Evolutionary conservation across 2,329 filamentous ascomycete genomes (phyloP), one percentile per base, ranked within the genome.

Genomic region (Penicillium italicum): DNA sequence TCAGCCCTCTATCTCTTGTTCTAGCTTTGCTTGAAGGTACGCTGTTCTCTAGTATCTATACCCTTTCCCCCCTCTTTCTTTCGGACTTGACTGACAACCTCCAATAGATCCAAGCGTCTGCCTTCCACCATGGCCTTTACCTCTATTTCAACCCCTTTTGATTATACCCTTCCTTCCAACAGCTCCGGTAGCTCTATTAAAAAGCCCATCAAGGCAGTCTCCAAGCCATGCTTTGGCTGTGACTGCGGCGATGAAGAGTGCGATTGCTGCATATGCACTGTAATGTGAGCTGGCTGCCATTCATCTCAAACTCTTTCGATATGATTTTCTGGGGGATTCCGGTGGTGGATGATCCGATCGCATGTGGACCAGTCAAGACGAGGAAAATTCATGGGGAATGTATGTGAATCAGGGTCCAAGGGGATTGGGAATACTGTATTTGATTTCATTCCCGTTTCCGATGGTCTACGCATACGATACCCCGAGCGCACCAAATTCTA

Each of bases 201-300:
- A 43, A 73, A 72, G 50, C 72, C 73, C 16, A 72, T 75, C 59
- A 73, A 75, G 57, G 57, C 66, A 2, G 69, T 71, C 4, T 69
- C 71, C 9, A 76, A 74, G 56, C 73, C 73, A 9, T 76, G 73
- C 45, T 75, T 76, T 50, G 72, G 73, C 4, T 76, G 73, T 48
- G 73, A 74, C 42, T 76, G 73, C 30, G 72, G 73, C 7, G 73
- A 72, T 57, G 72, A 74, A 45, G 72, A 73, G 36, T 76, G 73
- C 33, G 73, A 76, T 56, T 74, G 71, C 51, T 74, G 72, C 47
- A 71, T 76, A 51, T 76, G 73, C 56, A 70, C 66, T 11, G 71
- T 76, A 53, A 76, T 76, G 73, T 76, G 64, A 72, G 31, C 41
- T 44, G 22, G 30, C 20, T 22, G 31, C 1, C 37, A 16, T 31